Evolutionary conservation across 1,284 basidiomycete genomes (phyloP).

Genomic region (Sanghuangporus weigelae): DNA sequence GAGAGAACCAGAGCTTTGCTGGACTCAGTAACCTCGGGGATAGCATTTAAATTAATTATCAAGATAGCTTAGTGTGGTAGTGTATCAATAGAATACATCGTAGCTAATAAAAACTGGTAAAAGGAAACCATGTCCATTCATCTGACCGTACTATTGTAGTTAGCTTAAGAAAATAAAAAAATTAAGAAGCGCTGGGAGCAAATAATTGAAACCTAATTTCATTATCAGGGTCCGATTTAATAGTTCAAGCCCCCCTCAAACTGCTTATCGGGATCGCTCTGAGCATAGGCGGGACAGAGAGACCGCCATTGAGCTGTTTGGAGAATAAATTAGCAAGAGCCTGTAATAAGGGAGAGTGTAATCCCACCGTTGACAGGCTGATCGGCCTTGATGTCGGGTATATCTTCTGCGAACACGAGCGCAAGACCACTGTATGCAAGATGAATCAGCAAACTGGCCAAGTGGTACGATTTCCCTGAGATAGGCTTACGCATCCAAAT

Average conservation of each 20-base stretch:
- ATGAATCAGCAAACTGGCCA: not conserved
- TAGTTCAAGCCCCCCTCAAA: not conserved
- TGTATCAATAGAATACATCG: no score
- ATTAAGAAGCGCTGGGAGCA: no score
- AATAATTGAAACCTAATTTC: not conserved
- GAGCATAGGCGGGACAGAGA: conserved; percentile 12
- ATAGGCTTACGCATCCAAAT: conserved; percentile 20
- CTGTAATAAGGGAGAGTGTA: not conserved
- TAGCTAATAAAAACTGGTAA: not conserved
- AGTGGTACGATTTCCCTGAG: not conserved
- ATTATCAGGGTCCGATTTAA: not conserved
- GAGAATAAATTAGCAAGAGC: not conserved
- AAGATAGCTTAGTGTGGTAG: no score
- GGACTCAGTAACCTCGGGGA: no score
- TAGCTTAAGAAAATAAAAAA: not conserved
- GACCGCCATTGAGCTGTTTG: conserved; percentile 12
- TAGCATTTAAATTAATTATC: no score
- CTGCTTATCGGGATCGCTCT: conserved; percentile 16
- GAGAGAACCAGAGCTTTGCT: no score
- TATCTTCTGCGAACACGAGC: conserved; percentile 16
- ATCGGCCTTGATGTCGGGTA: conserved; percentile 5
- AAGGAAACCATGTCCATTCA: not conserved
- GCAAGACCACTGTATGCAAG: conserved; percentile 11
- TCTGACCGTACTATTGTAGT: not conserved
- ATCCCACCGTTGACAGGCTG: conserved; percentile 14